phyloP scores from a whole-genome alignment of 257 asterid genomes.

The Ehretia macrophylla region DNA sequence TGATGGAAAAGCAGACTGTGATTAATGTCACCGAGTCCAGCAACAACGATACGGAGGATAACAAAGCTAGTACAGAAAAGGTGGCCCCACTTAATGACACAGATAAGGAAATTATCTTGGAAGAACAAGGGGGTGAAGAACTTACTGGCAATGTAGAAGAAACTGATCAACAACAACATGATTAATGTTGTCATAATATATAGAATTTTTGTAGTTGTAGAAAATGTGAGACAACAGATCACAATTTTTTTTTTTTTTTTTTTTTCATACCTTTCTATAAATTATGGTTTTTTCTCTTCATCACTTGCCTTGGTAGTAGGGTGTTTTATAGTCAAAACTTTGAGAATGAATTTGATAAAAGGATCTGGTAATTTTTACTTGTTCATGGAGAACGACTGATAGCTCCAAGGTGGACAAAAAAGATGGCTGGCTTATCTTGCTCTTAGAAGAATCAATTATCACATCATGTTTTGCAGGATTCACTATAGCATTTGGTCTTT shows the following conservation, averaged over 20 bases:
- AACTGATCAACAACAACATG: neutral
- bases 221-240: neutral
- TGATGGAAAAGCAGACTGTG: conserved; percentile 78
- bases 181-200: neutral
- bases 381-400: too few species aligned
- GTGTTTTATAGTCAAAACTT: neutral
- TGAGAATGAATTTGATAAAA: too few species aligned
- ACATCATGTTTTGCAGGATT: too few species aligned
- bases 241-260: neutral
- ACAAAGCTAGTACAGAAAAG: conserved; percentile 25
- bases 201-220: neutral
- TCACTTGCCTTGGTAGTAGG: neutral
- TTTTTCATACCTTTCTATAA: neutral
- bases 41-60: conserved; percentile 39
- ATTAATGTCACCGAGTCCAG: conserved; percentile 48
- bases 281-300: too few species aligned
- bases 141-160: neutral
- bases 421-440: too few species aligned
- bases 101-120: neutral
- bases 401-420: too few species aligned
- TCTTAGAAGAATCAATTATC: too few species aligned
- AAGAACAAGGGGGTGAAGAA: neutral
- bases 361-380: neutral
- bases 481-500: too few species aligned
- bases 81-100: neutral